Evolutionary conservation across 2,329 filamentous ascomycete genomes (phyloP).

Genomic region (Talaromyces sp.): DNA sequence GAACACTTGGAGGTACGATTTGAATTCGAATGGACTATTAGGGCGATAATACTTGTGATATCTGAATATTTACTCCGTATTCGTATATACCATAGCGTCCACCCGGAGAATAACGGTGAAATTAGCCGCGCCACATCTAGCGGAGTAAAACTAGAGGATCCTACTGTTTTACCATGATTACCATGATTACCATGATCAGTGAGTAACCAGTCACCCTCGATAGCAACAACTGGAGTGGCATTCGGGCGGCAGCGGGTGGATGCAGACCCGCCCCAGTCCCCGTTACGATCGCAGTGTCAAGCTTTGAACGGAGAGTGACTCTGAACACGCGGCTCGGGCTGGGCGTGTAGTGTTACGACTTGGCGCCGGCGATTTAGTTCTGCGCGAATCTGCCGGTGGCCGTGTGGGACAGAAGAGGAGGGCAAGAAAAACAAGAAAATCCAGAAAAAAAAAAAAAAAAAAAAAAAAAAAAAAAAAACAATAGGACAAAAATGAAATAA

Average conservation of each 20-base stretch:
- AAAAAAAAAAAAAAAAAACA: neutral
- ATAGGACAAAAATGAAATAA: neutral
- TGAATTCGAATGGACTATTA: no score
- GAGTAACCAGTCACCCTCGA: slow-evolving; percentile 9
- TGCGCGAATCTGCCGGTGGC: slow-evolving; percentile 12
- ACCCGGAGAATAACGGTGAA: no score
- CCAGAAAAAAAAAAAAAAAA: neutral
- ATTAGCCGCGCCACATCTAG: no score
- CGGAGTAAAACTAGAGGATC: no score
- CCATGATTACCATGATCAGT: no score
- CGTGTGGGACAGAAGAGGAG: slow-evolving; percentile 3
- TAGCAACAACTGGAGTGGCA: slow-evolving; percentile 10
- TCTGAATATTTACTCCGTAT: no score
- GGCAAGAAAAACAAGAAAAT: neutral
- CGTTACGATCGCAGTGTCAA: slow-evolving; percentile 13
- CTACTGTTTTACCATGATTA: no score
- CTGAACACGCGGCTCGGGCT: slow-evolving; percentile 8
- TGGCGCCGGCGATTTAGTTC: slow-evolving; percentile 6
- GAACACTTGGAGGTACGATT: no score
- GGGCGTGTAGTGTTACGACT: neutral
- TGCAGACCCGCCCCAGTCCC: slow-evolving; percentile 17
- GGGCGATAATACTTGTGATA: no score
- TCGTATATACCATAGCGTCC: no score
- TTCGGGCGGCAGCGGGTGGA: slow-evolving; percentile 19
- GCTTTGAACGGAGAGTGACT: slow-evolving; percentile 11